phyloP scores from a whole-genome alignment of 257 asterid genomes.

The Ilex asprella region DNA sequence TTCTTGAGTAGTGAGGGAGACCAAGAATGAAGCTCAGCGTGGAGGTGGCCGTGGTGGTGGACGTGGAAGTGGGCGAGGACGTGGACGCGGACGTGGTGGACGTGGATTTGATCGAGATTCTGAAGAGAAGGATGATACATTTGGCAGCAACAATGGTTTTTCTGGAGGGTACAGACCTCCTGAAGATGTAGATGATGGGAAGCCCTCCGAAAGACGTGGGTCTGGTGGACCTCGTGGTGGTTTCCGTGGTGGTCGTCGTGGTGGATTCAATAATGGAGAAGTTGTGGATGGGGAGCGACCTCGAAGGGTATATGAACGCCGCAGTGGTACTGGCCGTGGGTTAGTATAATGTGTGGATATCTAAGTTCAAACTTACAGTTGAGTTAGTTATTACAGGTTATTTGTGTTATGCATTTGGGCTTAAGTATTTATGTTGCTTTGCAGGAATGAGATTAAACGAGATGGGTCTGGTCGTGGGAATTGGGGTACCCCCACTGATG shows the following conservation, averaged over 20 bases:
- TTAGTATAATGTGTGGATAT: constrained; percentile 5
- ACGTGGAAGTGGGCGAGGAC: constrained; percentile 18
- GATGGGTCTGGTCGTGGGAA: constrained; percentile 74
- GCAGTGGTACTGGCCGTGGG: constrained; percentile 43
- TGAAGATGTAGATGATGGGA: constrained; percentile 32
- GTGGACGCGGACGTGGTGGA: constrained; percentile 12
- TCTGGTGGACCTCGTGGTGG: constrained; percentile 31
- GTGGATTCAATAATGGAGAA: constrained; percentile 30
- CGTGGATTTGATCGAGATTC: constrained; percentile 34
- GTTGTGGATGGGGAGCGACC: constrained; percentile 34
- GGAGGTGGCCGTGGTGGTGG: constrained; percentile 33
- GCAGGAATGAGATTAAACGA: constrained; percentile 50
- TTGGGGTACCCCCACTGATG: constrained; percentile 64
- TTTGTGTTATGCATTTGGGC: background rate
- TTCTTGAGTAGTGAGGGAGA: constrained; percentile 28
- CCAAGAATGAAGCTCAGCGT: constrained; percentile 20
- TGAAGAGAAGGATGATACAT: constrained; percentile 22
- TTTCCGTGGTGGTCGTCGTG: constrained; percentile 34
- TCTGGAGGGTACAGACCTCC: constrained; percentile 24
- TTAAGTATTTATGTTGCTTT: background rate
- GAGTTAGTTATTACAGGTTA: background rate
- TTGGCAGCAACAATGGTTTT: constrained; percentile 24
- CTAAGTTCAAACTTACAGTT: background rate
- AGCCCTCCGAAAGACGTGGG: constrained; percentile 27
- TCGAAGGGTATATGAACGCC: constrained; percentile 32